phyloP scores from a whole-genome alignment of 1,139 yeast genomes.

The Arxiozyma bovina region DNA sequence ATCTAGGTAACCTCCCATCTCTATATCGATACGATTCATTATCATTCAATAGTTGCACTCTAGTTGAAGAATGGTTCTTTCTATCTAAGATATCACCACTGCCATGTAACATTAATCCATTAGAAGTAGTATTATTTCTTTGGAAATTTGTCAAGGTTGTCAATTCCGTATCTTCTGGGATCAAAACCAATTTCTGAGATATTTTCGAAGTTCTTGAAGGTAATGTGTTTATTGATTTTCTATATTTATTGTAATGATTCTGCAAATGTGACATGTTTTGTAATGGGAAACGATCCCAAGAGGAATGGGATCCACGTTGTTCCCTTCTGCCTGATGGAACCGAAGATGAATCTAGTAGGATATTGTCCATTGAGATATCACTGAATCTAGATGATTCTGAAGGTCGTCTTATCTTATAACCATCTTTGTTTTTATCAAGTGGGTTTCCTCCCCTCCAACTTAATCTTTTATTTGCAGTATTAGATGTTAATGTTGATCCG shows the following conservation, averaged over 20 bases:
- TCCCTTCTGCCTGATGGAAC: constrained; percentile 57
- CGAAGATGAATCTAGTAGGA: constrained; percentile 68
- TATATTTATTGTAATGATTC: constrained; percentile 26
- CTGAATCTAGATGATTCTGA: constrained; percentile 37
- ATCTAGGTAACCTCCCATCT: constrained; percentile 49
- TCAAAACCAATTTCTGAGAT: constrained; percentile 75
- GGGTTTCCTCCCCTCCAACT: background rate
- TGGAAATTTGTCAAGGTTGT: constrained; percentile 3
- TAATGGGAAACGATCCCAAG: constrained; percentile 20
- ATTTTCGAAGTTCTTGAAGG: constrained; percentile 85
- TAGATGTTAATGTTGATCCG: background rate
- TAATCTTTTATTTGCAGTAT: background rate
- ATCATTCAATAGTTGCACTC: constrained; percentile 14
- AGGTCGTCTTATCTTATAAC: constrained; percentile 5
- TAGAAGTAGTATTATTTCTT: background rate
- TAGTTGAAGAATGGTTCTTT: constrained; percentile 2
- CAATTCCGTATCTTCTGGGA: constrained; percentile 56
- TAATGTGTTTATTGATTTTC: constrained; percentile 52
- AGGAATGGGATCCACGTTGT: constrained; percentile 32
- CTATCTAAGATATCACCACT: constrained; percentile 1
- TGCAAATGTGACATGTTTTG: constrained; percentile 13
- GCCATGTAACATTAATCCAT: background rate
- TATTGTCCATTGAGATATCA: constrained; percentile 62
- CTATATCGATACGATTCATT: constrained; percentile 8
- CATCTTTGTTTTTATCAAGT: background rate